Conservation (phyloP, 2,329 filamentous ascomycete species). For the Xylariaceae sp. region DNA sequence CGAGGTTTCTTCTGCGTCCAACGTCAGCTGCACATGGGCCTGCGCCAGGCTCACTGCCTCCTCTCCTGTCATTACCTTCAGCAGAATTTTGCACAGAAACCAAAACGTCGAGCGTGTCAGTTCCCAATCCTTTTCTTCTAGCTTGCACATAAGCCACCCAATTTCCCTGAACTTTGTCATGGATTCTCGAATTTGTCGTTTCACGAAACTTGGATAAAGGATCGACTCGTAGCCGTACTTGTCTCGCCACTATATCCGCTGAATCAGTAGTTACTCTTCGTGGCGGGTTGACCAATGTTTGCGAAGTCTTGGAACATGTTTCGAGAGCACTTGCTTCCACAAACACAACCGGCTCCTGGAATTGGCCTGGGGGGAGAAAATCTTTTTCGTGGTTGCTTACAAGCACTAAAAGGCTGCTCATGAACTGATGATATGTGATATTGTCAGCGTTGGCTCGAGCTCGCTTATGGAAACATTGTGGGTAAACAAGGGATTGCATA, state of each 20-base stretch:
- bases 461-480: too few species aligned
- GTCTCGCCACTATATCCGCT: neutral
- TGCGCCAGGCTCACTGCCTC: neutral
- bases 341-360: too few species aligned
- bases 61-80: slow-evolving; percentile 1
- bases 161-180: slow-evolving; percentile 11
- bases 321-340: too few species aligned
- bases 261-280: neutral
- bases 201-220: slow-evolving; percentile 2
- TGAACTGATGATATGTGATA: too few species aligned
- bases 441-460: too few species aligned
- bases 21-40: slow-evolving; percentile 2
- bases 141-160: slow-evolving; percentile 9
- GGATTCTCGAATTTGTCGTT: neutral
- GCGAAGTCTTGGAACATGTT: too few species aligned
- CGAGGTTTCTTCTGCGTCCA: neutral
- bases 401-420: too few species aligned
- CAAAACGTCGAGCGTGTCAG: neutral
- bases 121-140: neutral
- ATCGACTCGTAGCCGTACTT: neutral
- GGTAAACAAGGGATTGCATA: too few species aligned
- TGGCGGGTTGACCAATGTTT: too few species aligned
- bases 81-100: neutral
- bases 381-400: too few species aligned
- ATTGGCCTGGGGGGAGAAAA: too few species aligned